Conservation (phyloP, 805 yeast species). For the Pichia heedii region DNA sequence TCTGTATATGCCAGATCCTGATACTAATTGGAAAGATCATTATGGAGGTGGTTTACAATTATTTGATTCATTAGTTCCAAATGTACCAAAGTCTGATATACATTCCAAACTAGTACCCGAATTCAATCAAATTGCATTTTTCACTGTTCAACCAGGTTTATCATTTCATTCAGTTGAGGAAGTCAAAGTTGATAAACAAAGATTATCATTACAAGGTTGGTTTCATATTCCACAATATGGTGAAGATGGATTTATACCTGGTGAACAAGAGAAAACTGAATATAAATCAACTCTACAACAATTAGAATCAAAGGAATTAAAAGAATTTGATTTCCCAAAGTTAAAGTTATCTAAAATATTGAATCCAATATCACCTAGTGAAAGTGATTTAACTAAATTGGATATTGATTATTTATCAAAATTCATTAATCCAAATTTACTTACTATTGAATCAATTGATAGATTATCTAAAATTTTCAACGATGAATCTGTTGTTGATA, state of each 20-base stretch:
- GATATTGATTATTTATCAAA: slow-evolving; percentile 44
- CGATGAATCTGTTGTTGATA: slow-evolving; percentile 61
- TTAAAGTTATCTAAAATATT: slow-evolving; percentile 25
- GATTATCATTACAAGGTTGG: slow-evolving; percentile 97
- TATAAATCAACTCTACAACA: slow-evolving; percentile 71
- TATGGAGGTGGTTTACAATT: slow-evolving; percentile 91
- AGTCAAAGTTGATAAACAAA: slow-evolving; percentile 81
- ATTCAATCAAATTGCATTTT: slow-evolving; percentile 93
- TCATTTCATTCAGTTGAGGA: slow-evolving; percentile 98
- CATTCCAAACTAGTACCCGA: slow-evolving; percentile 71
- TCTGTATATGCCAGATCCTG: slow-evolving; percentile 88
- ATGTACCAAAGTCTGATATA: slow-evolving; percentile 80
- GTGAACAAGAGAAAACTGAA: slow-evolving; percentile 74
- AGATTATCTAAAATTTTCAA: slow-evolving; percentile 44
- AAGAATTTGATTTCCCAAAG: slow-evolving; percentile 78
- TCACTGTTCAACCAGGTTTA: slow-evolving; percentile 91
- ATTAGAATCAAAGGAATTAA: slow-evolving; percentile 64
- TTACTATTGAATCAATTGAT: slow-evolving; percentile 31
- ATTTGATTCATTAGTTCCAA: slow-evolving; percentile 78
- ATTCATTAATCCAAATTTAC: slow-evolving; percentile 48
- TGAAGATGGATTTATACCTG: slow-evolving; percentile 74
- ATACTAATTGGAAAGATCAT: slow-evolving; percentile 75
- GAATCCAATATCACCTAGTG: slow-evolving; percentile 15
- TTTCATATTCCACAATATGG: slow-evolving; percentile 94
- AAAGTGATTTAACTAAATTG: slow-evolving; percentile 21